Conservation (phyloP, 495 filamentous ascomycete genomes). For the Neurospora cerealis region DNA sequence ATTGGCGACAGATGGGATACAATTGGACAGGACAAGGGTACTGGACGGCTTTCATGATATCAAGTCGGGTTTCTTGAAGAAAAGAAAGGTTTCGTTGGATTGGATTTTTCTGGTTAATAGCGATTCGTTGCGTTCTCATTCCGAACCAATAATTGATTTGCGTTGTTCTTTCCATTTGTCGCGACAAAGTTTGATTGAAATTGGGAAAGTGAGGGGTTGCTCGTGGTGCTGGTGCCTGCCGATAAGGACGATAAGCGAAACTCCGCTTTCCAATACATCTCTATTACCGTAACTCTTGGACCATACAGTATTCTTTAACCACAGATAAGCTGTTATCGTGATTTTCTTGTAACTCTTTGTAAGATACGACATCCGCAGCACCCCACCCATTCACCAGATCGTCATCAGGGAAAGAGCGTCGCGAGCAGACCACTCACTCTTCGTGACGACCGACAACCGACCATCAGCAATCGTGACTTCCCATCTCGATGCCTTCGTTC, state of each 20-base stretch:
- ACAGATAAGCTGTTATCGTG: not conserved
- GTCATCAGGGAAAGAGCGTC: not conserved
- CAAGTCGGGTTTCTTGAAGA: not conserved
- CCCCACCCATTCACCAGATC: not conserved
- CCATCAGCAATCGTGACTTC: not conserved
- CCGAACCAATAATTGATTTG: not conserved
- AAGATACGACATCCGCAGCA: not conserved
- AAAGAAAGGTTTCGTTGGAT: not conserved
- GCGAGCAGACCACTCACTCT: not conserved
- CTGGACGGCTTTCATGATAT: not conserved
- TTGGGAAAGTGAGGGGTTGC: not conserved
- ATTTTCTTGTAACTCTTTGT: not conserved
- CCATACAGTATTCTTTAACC: not conserved
- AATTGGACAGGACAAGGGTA: not conserved
- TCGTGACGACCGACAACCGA: not conserved
- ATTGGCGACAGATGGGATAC: not conserved
- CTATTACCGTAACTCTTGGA: not conserved
- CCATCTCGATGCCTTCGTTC: not conserved
- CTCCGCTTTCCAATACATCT: not conserved
- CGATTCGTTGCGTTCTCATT: not conserved
- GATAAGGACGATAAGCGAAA: not conserved
- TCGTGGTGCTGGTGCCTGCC: not conserved
- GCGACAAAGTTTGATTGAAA: not conserved
- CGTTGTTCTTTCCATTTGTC: not conserved
- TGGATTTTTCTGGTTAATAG: not conserved